A percentile compares a stretch with the other conserved stretches of the same genome.
Evolutionary conservation across 2,329 filamentous ascomycete genomes (phyloP).

Genomic region (Xylaria sp.): DNA sequence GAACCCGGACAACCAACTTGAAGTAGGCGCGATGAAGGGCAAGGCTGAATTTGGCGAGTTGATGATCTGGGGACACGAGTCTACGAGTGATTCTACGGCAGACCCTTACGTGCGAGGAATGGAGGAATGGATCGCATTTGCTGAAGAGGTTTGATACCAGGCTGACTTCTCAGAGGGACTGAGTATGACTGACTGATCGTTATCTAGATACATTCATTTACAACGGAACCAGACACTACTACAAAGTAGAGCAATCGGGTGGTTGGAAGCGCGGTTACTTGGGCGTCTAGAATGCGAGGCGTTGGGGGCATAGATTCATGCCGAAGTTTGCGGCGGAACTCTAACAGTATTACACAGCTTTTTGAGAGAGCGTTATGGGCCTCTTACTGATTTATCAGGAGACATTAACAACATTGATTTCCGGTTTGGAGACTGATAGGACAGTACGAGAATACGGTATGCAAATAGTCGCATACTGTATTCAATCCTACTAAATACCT

Average conservation of each 20-base stretch:
- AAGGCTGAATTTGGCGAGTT: conserved; percentile 78
- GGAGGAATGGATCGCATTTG: conserved; percentile 82
- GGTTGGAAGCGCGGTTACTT: background rate
- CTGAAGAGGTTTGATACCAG: conserved; percentile 65
- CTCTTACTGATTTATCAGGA: too few species aligned
- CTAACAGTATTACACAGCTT: too few species aligned
- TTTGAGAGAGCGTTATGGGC: too few species aligned
- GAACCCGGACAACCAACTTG: conserved; percentile 58
- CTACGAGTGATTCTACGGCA: conserved; percentile 65
- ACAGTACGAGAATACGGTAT: conserved; percentile 9
- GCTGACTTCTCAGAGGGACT: background rate
- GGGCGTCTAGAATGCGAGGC: conserved; percentile 10
- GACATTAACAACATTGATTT: too few species aligned
- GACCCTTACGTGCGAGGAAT: conserved; percentile 81
- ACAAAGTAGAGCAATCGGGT: conserved; percentile 21
- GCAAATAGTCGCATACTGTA: background rate
- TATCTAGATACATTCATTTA: conserved; percentile 52
- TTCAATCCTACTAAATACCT: background rate
- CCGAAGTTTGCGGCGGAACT: background rate
- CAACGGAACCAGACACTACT: conserved; percentile 31
- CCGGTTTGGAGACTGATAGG: too few species aligned
- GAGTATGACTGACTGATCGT: conserved; percentile 33
- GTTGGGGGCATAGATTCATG: conserved; percentile 1
- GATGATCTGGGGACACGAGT: conserved; percentile 87
- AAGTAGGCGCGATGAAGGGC: conserved; percentile 69